These are phyloP conservation scores for Mesembryanthemum crystallinum DNA, from an alignment of 148 eudicot species.

Conservation along the genomic window DNA sequence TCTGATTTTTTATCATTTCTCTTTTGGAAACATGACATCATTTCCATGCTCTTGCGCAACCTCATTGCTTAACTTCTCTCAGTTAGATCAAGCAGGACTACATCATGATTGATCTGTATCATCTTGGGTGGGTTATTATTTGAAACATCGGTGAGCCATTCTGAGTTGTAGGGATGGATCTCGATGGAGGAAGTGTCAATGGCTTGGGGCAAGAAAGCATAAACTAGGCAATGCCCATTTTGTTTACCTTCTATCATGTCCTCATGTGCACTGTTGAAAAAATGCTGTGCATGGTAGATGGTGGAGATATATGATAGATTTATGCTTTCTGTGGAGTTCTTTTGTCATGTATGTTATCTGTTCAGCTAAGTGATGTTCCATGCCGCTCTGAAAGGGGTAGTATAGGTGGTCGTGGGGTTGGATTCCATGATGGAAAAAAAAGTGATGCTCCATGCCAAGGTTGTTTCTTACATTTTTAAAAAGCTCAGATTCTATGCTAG, in stretches of 20 bases:
- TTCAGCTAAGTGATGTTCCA: not conserved
- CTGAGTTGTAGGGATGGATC: not conserved
- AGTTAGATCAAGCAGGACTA: not conserved
- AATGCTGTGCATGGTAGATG: not conserved
- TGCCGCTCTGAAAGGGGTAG: no score
- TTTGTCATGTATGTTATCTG: not conserved
- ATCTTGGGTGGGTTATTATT: slow-evolving; percentile 1
- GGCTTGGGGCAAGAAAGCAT: not conserved
- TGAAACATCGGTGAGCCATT: not conserved
- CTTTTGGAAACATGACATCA: no score
- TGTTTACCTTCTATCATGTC: not conserved
- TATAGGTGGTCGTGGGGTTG: no score
- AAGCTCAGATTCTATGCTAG: not conserved
- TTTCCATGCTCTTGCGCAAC: not conserved
- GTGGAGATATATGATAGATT: not conserved
- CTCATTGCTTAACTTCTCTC: not conserved
- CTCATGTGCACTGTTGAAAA: not conserved
- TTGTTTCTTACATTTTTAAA: not conserved
- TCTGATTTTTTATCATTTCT: not conserved
- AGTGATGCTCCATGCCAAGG: no score
- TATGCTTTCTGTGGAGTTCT: not conserved
- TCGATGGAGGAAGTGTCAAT: not conserved
- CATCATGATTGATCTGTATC: not conserved
- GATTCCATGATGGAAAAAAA: no score
- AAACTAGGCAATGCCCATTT: not conserved